A percentile compares a stretch with the other conserved stretches of the same genome.
Evolutionary conservation across 345 rosid species (phyloP).

Genomic region (Pelargonium nanum): DNA sequence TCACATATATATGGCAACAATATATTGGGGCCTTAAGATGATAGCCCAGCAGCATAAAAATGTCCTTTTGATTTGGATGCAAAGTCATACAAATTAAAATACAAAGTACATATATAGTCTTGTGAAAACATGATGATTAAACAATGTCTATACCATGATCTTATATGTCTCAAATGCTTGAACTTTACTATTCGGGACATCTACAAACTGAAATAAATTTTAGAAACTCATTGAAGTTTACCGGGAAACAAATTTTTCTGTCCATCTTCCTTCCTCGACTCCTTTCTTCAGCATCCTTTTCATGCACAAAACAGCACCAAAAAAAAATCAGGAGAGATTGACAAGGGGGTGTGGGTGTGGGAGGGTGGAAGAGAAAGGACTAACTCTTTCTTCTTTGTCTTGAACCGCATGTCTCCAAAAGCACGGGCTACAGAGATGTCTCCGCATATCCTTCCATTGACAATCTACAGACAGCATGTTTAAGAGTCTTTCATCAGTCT

Average conservation of each 20-base stretch:
- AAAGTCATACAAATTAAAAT: too few relatives aligned
- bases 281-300: constrained; percentile 87
- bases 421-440: constrained; percentile 95
- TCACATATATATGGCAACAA: too few relatives aligned
- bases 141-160: too few relatives aligned
- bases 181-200: not conserved
- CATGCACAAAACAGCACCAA: constrained; percentile 9
- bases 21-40: too few relatives aligned
- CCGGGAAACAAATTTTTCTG: constrained; percentile 86
- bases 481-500: constrained; percentile 11
- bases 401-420: constrained; percentile 82
- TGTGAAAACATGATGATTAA: too few relatives aligned
- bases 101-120: too few relatives aligned
- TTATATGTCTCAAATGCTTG: not conserved
- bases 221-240: constrained; percentile 11
- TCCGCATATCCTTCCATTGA: constrained; percentile 88
- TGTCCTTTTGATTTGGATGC: too few relatives aligned
- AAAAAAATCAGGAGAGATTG: not conserved
- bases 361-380: constrained; percentile 15
- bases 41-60: too few relatives aligned
- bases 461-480: constrained; percentile 32
- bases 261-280: constrained; percentile 71
- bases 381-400: constrained; percentile 83
- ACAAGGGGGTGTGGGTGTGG: not conserved
- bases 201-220: not conserved